Evolutionary conservation across 495 filamentous ascomycete genomes (phyloP).

Genomic region (Tuber brumale): DNA sequence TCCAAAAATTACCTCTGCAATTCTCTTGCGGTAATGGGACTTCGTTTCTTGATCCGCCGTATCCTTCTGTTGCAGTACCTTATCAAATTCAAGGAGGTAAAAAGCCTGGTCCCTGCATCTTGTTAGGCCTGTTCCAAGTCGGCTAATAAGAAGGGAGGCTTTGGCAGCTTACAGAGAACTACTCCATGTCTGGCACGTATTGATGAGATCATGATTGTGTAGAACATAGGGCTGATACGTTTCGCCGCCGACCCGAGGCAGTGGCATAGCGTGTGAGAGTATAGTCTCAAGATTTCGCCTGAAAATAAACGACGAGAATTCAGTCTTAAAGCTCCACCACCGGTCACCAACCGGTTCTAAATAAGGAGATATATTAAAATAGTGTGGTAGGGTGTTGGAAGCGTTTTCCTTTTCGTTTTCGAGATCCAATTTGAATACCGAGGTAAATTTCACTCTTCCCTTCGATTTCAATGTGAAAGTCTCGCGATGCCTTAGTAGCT

Average conservation of each 20-base stretch:
- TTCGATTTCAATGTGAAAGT: not conserved
- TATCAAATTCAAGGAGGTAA: slow-evolving; percentile 3
- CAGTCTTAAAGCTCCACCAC: not conserved
- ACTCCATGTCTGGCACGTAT: not conserved
- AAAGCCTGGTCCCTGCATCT: not conserved
- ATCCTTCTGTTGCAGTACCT: not conserved
- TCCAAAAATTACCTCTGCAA: not conserved
- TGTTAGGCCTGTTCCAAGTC: not conserved
- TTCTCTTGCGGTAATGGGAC: not conserved
- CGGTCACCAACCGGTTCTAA: not conserved
- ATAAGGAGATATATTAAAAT: not conserved
- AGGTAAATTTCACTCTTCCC: not conserved
- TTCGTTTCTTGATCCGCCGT: not conserved
- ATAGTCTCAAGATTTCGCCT: not conserved
- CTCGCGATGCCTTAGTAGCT: not conserved
- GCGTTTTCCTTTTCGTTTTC: too few species aligned
- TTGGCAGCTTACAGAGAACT: not conserved
- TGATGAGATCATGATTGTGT: not conserved
- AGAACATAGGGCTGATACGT: not conserved
- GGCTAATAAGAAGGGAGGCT: not conserved
- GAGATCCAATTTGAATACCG: not conserved
- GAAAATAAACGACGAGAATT: slow-evolving; percentile 1
- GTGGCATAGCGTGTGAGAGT: not conserved
- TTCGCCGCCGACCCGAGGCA: not conserved
- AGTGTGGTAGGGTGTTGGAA: not conserved